Base-by-base conservation (phyloP, 805 yeast species). In the Starmerella floris region DNA sequence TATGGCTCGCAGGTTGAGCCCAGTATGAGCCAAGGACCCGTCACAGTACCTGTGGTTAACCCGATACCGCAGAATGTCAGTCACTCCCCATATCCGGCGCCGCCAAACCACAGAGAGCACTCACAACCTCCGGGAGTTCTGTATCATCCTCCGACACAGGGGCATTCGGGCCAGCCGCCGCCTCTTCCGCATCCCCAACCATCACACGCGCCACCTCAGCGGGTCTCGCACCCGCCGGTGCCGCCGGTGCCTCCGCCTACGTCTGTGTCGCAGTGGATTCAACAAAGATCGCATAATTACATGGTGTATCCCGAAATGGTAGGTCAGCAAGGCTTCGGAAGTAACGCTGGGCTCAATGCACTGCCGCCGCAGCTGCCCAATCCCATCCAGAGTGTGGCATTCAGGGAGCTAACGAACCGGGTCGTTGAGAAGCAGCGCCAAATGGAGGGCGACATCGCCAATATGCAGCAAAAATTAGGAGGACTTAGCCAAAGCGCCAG, bases 381-480 rank as follows among this genome's bases (percentile, higher is more conserved):
- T 11, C 43, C 43, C 5, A 42, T 40, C 19, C 44, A 38, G 26
- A 32, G 36, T 30, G 45, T 38, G 6, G 47, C 51, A 2, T 27
- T 30, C 15, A 43, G 35, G 20, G 51, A 45, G 37, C 37, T 49
- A 5, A 30, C 40, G 15, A 41, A 35, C 23, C 50, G 48, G n/a
- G 43, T 49, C 2, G 41, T 49, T 10, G 30, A 39, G 20, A 43
- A 44, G 23, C 52, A 46, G 43, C 36, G 45, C 17, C 42, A 46
- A 33, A 39, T 49, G 4, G 48, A 46, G 36, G 30, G 31, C 2
- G 50, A 44, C 25, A 44, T 49, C 17, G 16, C 35, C 8, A 31
- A 27, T 6, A 30, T 48, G 22, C 48, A 48, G 40, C 42, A 48
- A 36, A 23, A 25, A 20, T 16, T 48, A 5, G 30, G 39, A 30